These are phyloP conservation scores for Ramaria rubella DNA, from an alignment of 768 basidiomycete genomes.

Conservation along the genomic window DNA sequence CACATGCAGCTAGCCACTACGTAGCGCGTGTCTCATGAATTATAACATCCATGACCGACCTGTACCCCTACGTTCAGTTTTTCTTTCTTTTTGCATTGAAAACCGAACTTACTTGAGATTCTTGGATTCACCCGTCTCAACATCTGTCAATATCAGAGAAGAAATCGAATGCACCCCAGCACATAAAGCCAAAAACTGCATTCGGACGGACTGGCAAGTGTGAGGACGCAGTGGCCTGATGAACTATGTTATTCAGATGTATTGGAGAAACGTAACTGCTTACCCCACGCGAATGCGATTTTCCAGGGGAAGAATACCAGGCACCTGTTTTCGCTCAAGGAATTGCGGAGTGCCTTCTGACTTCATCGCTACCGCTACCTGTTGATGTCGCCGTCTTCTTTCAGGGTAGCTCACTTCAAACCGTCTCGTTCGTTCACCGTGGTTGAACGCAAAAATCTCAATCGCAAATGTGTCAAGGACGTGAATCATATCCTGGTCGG, in stretches of 20 bases:
- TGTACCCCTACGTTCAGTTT: conserved; percentile 21
- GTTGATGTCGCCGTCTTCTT: conserved; percentile 36
- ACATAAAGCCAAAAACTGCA: conserved; percentile 75
- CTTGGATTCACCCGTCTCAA: conserved; percentile 64
- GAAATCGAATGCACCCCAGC: conserved; percentile 77
- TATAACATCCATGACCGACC: conserved; percentile 71
- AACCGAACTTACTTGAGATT: conserved; percentile 55
- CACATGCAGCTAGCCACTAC: conserved; percentile 14
- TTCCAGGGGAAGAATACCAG: conserved; percentile 70
- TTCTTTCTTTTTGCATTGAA: neutral
- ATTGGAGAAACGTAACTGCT: conserved; percentile 20
- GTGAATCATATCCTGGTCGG: conserved; percentile 47
- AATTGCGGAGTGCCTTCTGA: conserved; percentile 14
- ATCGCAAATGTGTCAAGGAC: conserved; percentile 71
- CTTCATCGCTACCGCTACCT: conserved; percentile 28
- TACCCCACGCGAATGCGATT: conserved; percentile 76
- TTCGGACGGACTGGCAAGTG: conserved; percentile 79
- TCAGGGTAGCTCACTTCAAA: conserved; percentile 72
- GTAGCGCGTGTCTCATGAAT: conserved; percentile 45
- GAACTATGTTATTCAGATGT: conserved; percentile 5
- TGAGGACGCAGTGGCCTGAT: conserved; percentile 69
- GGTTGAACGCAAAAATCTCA: conserved; percentile 86
- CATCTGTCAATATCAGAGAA: conserved; percentile 63
- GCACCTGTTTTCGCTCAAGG: conserved; percentile 28
- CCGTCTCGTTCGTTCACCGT: conserved; percentile 64